A percentile compares a stretch with the other conserved stretches of the same genome.
Conservation (phyloP, 306 rosid species). For the Biancaea sappan region DNA sequence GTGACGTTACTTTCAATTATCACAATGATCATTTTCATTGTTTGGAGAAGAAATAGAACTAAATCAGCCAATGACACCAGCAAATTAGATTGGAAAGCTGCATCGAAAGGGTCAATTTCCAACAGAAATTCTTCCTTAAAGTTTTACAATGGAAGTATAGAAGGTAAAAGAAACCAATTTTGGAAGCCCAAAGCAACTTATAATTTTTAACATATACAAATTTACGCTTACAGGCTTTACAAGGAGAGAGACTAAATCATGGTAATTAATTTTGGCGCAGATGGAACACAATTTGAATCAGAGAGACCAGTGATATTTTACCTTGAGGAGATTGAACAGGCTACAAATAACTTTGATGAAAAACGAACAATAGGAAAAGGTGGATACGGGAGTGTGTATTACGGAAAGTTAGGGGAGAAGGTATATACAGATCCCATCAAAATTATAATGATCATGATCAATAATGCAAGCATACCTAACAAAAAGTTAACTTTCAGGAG, state of each 20-base stretch:
- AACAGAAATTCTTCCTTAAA: constrained; percentile 36
- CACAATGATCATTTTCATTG: constrained; percentile 35
- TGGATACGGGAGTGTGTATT: constrained; percentile 72
- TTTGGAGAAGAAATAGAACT: constrained; percentile 41
- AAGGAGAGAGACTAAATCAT: background rate
- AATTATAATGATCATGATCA: constrained; percentile 7
- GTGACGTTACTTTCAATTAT: constrained; percentile 45
- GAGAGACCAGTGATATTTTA: constrained; percentile 49
- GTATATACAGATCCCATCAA: constrained; percentile 44
- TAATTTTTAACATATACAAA: background rate
- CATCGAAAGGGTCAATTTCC: constrained; percentile 37
- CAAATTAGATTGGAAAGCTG: constrained; percentile 32
- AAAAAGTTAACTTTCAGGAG: constrained; percentile 58
- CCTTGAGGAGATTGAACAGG: constrained; percentile 66
- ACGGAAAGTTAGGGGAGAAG: constrained; percentile 53
- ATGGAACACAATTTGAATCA: constrained; percentile 49
- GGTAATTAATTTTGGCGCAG: constrained; percentile 41
- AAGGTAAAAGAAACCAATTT: constrained; percentile 44
- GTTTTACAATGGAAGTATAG: constrained; percentile 37
- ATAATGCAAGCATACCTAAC: constrained; percentile 6
- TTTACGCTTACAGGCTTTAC: background rate
- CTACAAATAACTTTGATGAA: constrained; percentile 60
- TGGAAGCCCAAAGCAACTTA: background rate
- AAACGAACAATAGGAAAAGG: constrained; percentile 59
- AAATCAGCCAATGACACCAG: constrained; percentile 10